Percentiles rank a stretch among this genome's conserved stretches.
Evolutionary conservation across 2,329 filamentous ascomycete species (phyloP).

Genomic region (Neofusicoccum laricinum): DNA sequence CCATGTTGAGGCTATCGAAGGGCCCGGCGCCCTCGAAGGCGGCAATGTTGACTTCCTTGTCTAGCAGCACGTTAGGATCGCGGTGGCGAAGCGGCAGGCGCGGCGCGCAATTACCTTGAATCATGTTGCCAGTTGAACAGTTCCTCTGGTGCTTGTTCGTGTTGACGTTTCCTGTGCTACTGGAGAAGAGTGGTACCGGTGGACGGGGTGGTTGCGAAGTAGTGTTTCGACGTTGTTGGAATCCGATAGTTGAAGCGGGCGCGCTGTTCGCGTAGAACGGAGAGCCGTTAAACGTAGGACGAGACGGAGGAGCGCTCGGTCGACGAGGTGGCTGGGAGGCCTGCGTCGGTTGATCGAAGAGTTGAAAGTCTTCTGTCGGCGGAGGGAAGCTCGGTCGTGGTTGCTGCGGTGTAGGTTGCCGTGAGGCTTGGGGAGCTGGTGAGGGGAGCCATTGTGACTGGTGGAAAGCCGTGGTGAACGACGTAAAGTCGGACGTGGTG

Average conservation of each 20-base stretch:
- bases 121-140: conserved; percentile 31
- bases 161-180: conserved; percentile 53
- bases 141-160: conserved; percentile 26
- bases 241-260: conserved; percentile 57
- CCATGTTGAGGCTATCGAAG: conserved; percentile 16
- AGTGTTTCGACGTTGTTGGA: conserved; percentile 50
- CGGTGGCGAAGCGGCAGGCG: background rate
- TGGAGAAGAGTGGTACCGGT: conserved; percentile 68
- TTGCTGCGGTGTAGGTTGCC: conserved; percentile 47
- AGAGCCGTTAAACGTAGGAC: conserved; percentile 58
- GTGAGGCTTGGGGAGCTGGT: conserved; percentile 51
- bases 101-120: conserved; percentile 26
- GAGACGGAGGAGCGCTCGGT: conserved; percentile 53
- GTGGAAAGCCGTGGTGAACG: conserved; percentile 79
- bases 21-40: conserved; percentile 6
- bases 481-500: conserved; percentile 63
- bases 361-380: conserved; percentile 71
- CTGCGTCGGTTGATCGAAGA: conserved; percentile 59
- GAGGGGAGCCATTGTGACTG: conserved; percentile 76
- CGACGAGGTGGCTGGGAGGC: conserved; percentile 47
- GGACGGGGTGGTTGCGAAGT: conserved; percentile 55
- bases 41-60: conserved; percentile 13
- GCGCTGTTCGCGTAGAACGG: conserved; percentile 68
- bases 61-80: background rate
- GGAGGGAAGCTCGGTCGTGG: conserved; percentile 41